Percentiles rank a stretch among this genome's conserved stretches.
Conservation (phyloP, 1,284 basidiomycete species). For the Cryptococcus depauperatus region DNA sequence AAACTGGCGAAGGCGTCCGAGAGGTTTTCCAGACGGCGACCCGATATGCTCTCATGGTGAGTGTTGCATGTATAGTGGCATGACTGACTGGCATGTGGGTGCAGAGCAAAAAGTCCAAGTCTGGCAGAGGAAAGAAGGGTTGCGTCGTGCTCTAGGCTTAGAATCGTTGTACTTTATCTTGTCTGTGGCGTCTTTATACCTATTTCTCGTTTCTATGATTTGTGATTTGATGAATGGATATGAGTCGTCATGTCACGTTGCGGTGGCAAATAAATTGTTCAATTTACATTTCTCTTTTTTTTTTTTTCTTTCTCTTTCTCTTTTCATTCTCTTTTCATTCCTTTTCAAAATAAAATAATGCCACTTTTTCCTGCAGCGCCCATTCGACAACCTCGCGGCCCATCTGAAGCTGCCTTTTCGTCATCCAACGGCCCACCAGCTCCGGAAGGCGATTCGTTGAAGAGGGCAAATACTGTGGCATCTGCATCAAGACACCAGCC, state of each 20-base stretch:
- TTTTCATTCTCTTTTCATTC: neutral
- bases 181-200: slow-evolving; percentile 4
- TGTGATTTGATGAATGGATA: slow-evolving; percentile 17
- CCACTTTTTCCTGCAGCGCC: slow-evolving; percentile 22
- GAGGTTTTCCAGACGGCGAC: slow-evolving; percentile 90
- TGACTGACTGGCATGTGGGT: neutral
- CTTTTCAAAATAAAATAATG: neutral
- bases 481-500: slow-evolving; percentile 22
- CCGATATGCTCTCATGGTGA: slow-evolving; percentile 61
- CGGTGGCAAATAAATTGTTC: neutral
- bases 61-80: slow-evolving; percentile 10
- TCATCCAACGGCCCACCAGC: slow-evolving; percentile 23
- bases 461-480: slow-evolving; percentile 33
- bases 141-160: slow-evolving; percentile 52
- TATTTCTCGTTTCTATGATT: slow-evolving; percentile 2
- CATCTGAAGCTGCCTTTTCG: slow-evolving; percentile 9
- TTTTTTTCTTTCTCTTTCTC: neutral
- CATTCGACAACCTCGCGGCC: slow-evolving; percentile 40
- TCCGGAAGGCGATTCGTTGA: slow-evolving; percentile 30
- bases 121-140: slow-evolving; percentile 28
- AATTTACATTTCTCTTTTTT: neutral
- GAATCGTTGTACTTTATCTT: slow-evolving; percentile 27
- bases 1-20: slow-evolving; percentile 78
- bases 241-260: slow-evolving; percentile 11
- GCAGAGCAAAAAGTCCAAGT: slow-evolving; percentile 33